Evolutionary conservation across 495 filamentous ascomycete species (phyloP).

Genomic region (Tuber brumale): DNA sequence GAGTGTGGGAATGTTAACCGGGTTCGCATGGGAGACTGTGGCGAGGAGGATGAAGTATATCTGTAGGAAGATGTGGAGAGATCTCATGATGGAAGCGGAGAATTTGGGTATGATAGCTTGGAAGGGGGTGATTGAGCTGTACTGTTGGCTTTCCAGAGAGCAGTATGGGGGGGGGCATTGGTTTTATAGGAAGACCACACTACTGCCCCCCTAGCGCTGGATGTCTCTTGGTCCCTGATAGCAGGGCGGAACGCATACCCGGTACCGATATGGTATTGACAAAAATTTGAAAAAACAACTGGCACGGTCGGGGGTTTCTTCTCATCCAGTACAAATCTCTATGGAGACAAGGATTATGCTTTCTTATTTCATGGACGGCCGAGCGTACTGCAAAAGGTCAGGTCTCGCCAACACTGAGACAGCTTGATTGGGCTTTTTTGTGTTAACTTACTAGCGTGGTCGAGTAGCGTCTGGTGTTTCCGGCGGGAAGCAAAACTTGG

Average conservation of each 20-base stretch:
- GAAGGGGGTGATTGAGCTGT: neutral
- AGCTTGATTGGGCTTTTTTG: no score
- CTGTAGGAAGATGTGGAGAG: neutral
- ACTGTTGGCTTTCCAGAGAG: neutral
- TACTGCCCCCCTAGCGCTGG: neutral
- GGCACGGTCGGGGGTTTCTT: no score
- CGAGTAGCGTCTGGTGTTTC: no score
- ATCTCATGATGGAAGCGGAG: neutral
- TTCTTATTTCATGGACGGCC: no score
- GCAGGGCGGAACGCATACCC: no score
- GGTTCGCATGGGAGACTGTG: neutral
- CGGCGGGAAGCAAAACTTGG: neutral
- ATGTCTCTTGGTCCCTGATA: neutral
- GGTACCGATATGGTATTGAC: no score
- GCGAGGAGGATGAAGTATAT: neutral
- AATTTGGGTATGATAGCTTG: no score
- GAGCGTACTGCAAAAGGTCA: neutral
- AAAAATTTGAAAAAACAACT: no score
- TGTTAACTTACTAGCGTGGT: no score
- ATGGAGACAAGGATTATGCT: no score
- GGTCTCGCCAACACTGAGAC: neutral
- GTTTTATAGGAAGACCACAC: neutral
- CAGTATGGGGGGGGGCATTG: no score
- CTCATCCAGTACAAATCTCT: no score
- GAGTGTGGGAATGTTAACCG: neutral